phyloP scores from a whole-genome alignment of 495 filamentous ascomycete genomes.

The Hypoxylon lienhwacheense region DNA sequence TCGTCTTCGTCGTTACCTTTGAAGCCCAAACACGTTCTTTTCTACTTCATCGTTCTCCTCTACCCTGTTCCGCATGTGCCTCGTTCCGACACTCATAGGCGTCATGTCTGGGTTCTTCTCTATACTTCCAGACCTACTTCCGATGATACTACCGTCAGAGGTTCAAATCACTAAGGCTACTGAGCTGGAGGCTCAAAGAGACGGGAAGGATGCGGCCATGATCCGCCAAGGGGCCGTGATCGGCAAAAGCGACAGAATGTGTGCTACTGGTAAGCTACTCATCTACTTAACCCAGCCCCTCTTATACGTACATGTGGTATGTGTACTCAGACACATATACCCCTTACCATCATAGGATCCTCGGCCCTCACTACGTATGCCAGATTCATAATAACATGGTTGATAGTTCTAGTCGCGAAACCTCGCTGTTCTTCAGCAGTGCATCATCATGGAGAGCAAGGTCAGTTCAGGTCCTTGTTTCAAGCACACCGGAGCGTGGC shows the following conservation, averaged over 20 bases:
- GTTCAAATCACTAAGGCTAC: constrained; percentile 49
- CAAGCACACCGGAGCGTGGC: background rate
- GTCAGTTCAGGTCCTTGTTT: constrained; percentile 34
- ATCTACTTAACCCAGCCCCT: constrained; percentile 1
- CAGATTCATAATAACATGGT: constrained; percentile 25
- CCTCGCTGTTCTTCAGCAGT: constrained; percentile 46
- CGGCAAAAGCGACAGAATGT: constrained; percentile 60
- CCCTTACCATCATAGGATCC: background rate
- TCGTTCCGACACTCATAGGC: constrained; percentile 18
- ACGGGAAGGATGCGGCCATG: constrained; percentile 32
- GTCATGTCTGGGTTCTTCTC: constrained; percentile 53
- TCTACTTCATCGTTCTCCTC: background rate
- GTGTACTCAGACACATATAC: constrained; percentile 3
- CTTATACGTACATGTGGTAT: constrained; percentile 2
- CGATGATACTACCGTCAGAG: constrained; percentile 52
- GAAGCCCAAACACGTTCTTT: background rate
- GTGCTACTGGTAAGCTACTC: constrained; percentile 49
- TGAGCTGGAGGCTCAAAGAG: constrained; percentile 44
- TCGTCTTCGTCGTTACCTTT: background rate
- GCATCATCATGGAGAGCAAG: constrained; percentile 54
- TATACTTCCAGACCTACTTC: constrained; percentile 52
- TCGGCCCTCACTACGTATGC: constrained; percentile 15
- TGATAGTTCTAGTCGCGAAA: constrained; percentile 47
- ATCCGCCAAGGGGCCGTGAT: constrained; percentile 58
- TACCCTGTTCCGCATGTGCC: constrained; percentile 12